A percentile compares a stretch with the other conserved stretches of the same genome.
Conservation (phyloP, 1,284 basidiomycete genomes). For the Vanrija sp. region DNA sequence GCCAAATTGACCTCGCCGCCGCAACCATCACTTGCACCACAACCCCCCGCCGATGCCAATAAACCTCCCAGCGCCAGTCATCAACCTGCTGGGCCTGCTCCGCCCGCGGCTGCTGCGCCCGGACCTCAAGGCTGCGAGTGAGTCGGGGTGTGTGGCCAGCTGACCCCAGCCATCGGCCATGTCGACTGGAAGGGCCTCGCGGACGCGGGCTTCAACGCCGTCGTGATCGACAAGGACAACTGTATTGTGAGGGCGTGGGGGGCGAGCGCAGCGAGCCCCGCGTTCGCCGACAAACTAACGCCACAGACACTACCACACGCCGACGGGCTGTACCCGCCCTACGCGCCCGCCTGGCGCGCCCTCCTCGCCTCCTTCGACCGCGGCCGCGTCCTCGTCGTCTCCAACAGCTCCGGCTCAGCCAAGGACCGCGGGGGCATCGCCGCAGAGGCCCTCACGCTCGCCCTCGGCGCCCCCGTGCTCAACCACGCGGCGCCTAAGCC, state of each 20-base stretch:
- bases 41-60: constrained; percentile 14
- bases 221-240: constrained; percentile 96
- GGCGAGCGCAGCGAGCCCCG: not conserved
- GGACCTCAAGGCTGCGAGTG: constrained; percentile 67
- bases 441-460: constrained; percentile 76
- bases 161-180: constrained; percentile 69
- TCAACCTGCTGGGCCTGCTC: constrained; percentile 67
- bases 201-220: constrained; percentile 73
- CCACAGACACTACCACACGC: constrained; percentile 69
- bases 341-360: constrained; percentile 70
- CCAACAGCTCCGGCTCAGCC: constrained; percentile 83
- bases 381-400: constrained; percentile 80
- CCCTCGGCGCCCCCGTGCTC: constrained; percentile 77
- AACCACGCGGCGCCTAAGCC: constrained; percentile 74
- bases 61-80: constrained; percentile 64
- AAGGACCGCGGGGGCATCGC: constrained; percentile 74
- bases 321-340: constrained; percentile 70
- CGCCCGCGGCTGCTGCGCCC: constrained; percentile 72
- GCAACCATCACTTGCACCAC: not conserved
- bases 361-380: constrained; percentile 70
- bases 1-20: not conserved
- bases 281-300: too few relatives aligned
- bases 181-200: constrained; percentile 77
- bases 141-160: constrained; percentile 16
- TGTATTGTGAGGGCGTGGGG: constrained; percentile 65